These are phyloP conservation scores for Boletus vermiculosoides DNA, from an alignment of 768 basidiomycete species.

Conservation along the genomic window DNA sequence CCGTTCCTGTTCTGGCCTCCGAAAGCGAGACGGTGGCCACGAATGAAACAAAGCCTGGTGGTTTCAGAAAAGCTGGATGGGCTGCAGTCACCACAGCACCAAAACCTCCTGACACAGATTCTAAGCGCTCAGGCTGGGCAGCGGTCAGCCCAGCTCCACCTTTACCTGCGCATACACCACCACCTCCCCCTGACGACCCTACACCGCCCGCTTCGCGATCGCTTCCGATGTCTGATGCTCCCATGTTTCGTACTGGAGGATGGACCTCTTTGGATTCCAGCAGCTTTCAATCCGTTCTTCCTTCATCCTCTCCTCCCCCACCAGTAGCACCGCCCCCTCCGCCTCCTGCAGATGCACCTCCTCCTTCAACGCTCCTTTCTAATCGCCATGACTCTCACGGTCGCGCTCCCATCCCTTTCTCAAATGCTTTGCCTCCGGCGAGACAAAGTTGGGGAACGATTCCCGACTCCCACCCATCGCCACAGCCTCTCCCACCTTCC, in stretches of 20 bases:
- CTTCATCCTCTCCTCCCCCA: conserved; percentile 21
- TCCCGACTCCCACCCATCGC: conserved; percentile 15
- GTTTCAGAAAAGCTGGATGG: conserved; percentile 52
- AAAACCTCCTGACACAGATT: conserved; percentile 11
- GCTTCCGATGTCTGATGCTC: conserved; percentile 29
- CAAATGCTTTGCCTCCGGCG: conserved; percentile 4
- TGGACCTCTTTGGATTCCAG: conserved; percentile 66
- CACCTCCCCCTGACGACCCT: conserved; percentile 13
- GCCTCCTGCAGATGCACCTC: conserved; percentile 11
- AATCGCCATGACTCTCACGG: conserved; percentile 12
- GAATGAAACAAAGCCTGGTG: conserved; percentile 22
- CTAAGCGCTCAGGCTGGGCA: conserved; percentile 18
- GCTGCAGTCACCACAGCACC: conserved; percentile 32
- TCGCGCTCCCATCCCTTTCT: conserved; percentile 10
- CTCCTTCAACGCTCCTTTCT: neutral
- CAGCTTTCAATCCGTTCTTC: conserved; percentile 30
- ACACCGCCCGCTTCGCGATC: conserved; percentile 19
- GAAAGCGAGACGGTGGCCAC: conserved; percentile 17
- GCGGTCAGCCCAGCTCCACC: conserved; percentile 23
- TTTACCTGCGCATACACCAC: conserved; percentile 12
- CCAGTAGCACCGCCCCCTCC: conserved; percentile 17
- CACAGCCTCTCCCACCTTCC: conserved; percentile 5
- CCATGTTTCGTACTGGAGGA: conserved; percentile 59
- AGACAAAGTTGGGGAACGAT: neutral
- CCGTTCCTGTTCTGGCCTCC: conserved; percentile 16